Conservation (phyloP, 371 early-diverging fungal genomes). For the Basidiobolus meristosporus region DNA sequence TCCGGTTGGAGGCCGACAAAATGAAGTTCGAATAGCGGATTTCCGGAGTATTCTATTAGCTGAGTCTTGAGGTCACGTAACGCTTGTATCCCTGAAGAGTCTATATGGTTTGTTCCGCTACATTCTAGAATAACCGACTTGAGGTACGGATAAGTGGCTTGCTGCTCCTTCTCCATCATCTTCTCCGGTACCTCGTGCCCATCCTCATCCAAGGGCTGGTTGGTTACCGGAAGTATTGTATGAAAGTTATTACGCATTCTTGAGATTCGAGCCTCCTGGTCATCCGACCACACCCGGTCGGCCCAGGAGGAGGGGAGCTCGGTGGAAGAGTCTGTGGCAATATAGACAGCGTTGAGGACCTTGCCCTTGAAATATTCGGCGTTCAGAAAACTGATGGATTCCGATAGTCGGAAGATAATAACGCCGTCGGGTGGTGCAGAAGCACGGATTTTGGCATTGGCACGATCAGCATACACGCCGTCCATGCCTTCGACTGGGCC, state of each 20-base stretch:
- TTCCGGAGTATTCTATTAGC: conserved; percentile 6
- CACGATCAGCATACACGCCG: conserved; percentile 6
- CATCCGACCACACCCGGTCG: conserved; percentile 5
- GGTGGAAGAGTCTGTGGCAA: conserved; percentile 5
- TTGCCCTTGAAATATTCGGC: conserved; percentile 18
- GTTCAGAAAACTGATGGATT: conserved; percentile 56
- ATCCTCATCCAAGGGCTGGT: not conserved
- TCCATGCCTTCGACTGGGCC: conserved; percentile 6
- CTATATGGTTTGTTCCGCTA: conserved; percentile 6
- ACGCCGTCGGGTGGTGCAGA: conserved; percentile 24
- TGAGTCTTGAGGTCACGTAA: conserved; percentile 2
- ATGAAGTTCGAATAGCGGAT: conserved; percentile 7
- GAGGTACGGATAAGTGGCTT: conserved; percentile 4
- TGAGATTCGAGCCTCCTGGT: not conserved
- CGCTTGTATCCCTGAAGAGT: conserved; percentile 6
- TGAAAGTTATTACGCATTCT: not conserved
- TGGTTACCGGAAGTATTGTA: not conserved
- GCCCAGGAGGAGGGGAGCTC: conserved; percentile 2
- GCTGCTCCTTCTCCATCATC: not conserved
- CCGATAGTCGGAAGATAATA: conserved; percentile 37
- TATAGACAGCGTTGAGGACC: conserved; percentile 5
- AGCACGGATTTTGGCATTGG: conserved; percentile 1
- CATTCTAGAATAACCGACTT: conserved; percentile 8
- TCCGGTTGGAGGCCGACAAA: conserved; percentile 5
- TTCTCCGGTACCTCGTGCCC: not conserved